A percentile compares a stretch with the other conserved stretches of the same genome.
These are phyloP conservation scores for Mortierella antarctica DNA, from an alignment of 192 early-diverging fungal species.

Conservation along the genomic window DNA sequence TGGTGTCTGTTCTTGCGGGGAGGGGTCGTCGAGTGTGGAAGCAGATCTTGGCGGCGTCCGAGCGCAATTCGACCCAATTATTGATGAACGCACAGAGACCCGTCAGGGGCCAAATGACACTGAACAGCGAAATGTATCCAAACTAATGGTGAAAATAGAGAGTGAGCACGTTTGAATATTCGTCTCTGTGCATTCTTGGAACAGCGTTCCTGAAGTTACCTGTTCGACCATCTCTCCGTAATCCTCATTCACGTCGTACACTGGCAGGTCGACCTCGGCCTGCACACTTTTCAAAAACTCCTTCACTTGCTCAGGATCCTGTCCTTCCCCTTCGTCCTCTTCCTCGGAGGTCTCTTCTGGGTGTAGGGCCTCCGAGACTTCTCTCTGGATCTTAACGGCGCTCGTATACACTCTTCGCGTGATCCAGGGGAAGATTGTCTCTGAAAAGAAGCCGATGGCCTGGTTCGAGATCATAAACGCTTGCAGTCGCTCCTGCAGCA, in stretches of 20 bases:
- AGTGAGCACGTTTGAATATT: background rate
- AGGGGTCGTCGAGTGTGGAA: conserved; percentile 77
- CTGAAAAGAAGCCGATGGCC: conserved; percentile 77
- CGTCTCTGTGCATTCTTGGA: background rate
- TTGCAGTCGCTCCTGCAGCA: conserved; percentile 69
- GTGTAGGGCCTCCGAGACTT: conserved; percentile 43
- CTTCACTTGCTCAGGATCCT: conserved; percentile 47
- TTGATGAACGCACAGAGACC: conserved; percentile 85
- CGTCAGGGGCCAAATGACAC: conserved; percentile 86
- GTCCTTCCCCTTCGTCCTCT: background rate
- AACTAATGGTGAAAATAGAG: conserved; percentile 62
- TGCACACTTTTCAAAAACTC: conserved; percentile 64
- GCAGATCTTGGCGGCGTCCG: conserved; percentile 93
- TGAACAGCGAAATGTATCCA: conserved; percentile 89
- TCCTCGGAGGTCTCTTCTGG: conserved; percentile 10
- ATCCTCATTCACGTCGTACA: conserved; percentile 88
- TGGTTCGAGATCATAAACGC: conserved; percentile 90
- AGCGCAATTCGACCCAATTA: conserved; percentile 92
- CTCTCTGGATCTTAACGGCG: conserved; percentile 49
- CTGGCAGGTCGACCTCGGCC: conserved; percentile 72
- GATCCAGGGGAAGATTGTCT: conserved; percentile 79
- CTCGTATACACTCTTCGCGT: conserved; percentile 56
- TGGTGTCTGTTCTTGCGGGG: conserved; percentile 76
- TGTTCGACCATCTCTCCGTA: conserved; percentile 95
- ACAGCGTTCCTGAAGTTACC: conserved; percentile 45